These are phyloP conservation scores for Apiotrichum mycotoxinovorans DNA, from an alignment of 1,284 basidiomycete genomes.

Conservation along the genomic window DNA sequence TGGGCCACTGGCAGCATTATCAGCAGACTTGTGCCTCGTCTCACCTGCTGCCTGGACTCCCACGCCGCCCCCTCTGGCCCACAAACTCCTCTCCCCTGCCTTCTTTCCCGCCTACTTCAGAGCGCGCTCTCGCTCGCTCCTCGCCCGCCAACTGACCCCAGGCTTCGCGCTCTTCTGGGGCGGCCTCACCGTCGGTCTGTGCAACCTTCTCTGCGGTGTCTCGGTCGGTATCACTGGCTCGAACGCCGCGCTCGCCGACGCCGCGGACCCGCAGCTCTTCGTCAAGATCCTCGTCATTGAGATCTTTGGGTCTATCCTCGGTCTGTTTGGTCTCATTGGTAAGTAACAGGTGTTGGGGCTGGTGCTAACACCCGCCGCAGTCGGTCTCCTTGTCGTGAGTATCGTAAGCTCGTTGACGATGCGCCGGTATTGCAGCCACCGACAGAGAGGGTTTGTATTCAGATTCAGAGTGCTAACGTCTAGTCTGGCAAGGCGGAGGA, in stretches of 20 bases:
- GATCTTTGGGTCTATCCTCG: slow-evolving; percentile 89
- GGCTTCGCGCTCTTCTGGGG: slow-evolving; percentile 93
- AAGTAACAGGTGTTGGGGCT: slow-evolving; percentile 39
- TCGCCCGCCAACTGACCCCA: slow-evolving; percentile 35
- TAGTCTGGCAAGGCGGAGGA: slow-evolving; percentile 51
- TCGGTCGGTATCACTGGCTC: slow-evolving; percentile 88
- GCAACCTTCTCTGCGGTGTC: slow-evolving; percentile 89
- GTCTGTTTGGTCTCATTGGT: slow-evolving; percentile 88
- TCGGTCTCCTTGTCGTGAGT: slow-evolving; percentile 51
- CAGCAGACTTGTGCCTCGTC: too few species aligned
- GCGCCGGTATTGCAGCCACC: neutral
- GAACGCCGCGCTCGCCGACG: slow-evolving; percentile 86
- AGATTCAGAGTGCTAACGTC: neutral
- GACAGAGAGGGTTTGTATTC: too few species aligned
- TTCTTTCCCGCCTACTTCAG: neutral
- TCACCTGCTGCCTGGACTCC: too few species aligned
- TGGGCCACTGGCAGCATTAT: too few species aligned
- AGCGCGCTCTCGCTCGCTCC: neutral
- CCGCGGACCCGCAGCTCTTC: slow-evolving; percentile 85
- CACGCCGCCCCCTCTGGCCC: too few species aligned
- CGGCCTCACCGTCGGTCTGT: slow-evolving; percentile 77
- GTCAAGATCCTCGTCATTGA: slow-evolving; percentile 93
- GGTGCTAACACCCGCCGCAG: slow-evolving; percentile 26
- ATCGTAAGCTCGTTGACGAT: neutral
- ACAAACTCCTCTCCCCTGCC: neutral